These are phyloP conservation scores for Trichoderma harzianum DNA, from an alignment of 2,329 filamentous ascomycete genomes.

Conservation along the genomic window DNA sequence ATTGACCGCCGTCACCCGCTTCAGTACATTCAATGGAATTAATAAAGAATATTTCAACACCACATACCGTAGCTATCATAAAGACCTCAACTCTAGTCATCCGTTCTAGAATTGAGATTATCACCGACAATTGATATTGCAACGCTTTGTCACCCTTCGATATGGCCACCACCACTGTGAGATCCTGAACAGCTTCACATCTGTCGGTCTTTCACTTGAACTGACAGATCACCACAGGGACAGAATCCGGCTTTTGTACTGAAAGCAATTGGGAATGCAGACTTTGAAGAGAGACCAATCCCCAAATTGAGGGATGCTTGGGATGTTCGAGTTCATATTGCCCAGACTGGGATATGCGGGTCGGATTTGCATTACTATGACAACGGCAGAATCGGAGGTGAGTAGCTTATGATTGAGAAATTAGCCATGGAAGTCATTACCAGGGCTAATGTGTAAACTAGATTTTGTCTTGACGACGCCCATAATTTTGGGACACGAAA, in stretches of 20 bases:
- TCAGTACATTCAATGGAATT: background rate
- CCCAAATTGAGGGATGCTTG: background rate
- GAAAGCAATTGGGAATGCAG: background rate
- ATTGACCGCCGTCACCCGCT: background rate
- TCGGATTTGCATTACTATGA: background rate
- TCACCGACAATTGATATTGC: background rate
- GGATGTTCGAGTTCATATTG: background rate
- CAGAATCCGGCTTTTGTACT: background rate
- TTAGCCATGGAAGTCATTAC: background rate
- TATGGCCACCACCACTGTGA: background rate
- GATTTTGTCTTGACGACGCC: slow-evolving; percentile 44
- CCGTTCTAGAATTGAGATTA: background rate
- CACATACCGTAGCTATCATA: background rate
- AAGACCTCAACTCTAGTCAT: background rate
- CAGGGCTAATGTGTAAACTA: background rate
- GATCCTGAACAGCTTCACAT: background rate
- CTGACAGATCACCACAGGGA: background rate
- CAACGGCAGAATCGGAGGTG: background rate
- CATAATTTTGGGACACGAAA: slow-evolving; percentile 47
- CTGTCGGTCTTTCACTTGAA: background rate
- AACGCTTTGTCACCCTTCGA: background rate
- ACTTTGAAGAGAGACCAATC: background rate
- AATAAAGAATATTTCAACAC: background rate
- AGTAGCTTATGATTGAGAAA: background rate
- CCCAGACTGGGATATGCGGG: background rate